Percentiles rank a stretch among this genome's conserved stretches.
Conservation (phyloP, 805 yeast species). For the Clavispora asparagi region DNA sequence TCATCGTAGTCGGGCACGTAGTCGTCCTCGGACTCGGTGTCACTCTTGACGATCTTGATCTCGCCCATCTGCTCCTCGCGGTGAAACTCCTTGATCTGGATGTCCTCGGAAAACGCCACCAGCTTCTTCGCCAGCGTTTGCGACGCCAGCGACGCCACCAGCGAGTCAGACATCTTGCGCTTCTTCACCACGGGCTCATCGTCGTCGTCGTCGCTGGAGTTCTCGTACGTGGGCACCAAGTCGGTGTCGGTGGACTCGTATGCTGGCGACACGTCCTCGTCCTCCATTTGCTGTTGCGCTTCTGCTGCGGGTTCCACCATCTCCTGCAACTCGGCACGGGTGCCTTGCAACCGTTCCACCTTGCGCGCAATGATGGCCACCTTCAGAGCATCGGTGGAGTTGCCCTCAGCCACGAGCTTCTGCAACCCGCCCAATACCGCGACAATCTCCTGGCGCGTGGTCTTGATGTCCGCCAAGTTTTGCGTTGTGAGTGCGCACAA, state of each 20-base stretch:
- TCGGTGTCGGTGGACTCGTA: slow-evolving; percentile 18
- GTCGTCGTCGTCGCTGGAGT: slow-evolving; percentile 16
- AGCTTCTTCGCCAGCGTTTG: slow-evolving; percentile 16
- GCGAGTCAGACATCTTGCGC: slow-evolving; percentile 16
- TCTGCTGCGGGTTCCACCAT: slow-evolving; percentile 14
- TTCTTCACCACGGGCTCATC: slow-evolving; percentile 12
- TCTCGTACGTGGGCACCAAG: slow-evolving; percentile 12
- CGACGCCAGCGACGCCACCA: slow-evolving; percentile 14
- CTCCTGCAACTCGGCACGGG: slow-evolving; percentile 28
- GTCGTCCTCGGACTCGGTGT: slow-evolving; percentile 7
- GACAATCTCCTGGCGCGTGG: slow-evolving; percentile 22
- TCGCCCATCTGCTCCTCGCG: slow-evolving; percentile 29
- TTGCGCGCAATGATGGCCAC: slow-evolving; percentile 24
- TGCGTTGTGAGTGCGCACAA: slow-evolving; percentile 27
- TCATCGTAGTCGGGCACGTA: slow-evolving; percentile 1
- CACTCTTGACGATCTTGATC: slow-evolving; percentile 19
- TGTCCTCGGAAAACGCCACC: slow-evolving; percentile 39
- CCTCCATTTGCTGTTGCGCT: neutral
- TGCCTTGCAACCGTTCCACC: slow-evolving; percentile 21
- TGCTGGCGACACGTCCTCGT: slow-evolving; percentile 17
- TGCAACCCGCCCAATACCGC: slow-evolving; percentile 22
- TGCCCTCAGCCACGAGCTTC: slow-evolving; percentile 20
- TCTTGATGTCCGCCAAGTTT: slow-evolving; percentile 28
- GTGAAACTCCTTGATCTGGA: slow-evolving; percentile 38
- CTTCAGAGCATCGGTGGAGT: slow-evolving; percentile 30